Percentiles rank a stretch among this genome's conserved stretches.
Conservation (phyloP, 2,329 filamentous ascomycete species). For the Hypomyces perniciosus region DNA sequence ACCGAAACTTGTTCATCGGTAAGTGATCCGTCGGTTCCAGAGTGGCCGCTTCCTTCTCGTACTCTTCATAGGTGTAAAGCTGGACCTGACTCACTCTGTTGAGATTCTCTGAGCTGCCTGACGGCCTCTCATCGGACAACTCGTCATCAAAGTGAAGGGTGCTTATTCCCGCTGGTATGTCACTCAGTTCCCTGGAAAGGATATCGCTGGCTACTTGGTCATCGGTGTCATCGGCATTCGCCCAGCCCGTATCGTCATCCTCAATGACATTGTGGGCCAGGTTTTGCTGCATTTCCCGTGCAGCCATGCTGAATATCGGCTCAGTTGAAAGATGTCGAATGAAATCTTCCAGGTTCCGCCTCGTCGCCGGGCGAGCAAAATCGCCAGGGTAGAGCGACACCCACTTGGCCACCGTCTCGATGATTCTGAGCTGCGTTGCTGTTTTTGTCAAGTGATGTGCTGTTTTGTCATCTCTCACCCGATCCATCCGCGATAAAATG, state of each 20-base stretch:
- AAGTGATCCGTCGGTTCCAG: conserved; percentile 65
- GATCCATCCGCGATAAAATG: conserved; percentile 71
- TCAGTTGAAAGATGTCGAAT: conserved; percentile 67
- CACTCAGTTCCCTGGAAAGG: conserved; percentile 34
- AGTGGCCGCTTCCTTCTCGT: conserved; percentile 68
- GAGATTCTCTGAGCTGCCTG: conserved; percentile 39
- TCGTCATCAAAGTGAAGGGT: conserved; percentile 45
- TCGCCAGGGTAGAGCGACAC: conserved; percentile 85
- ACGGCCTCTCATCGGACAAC: conserved; percentile 35
- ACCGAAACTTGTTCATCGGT: conserved; percentile 76
- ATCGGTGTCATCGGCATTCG: conserved; percentile 61
- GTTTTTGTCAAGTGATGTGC: conserved; percentile 70
- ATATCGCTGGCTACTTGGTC: conserved; percentile 31
- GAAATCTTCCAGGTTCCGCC: conserved; percentile 67
- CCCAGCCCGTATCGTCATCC: conserved; percentile 92
- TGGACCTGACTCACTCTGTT: conserved; percentile 44
- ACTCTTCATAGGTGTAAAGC: conserved; percentile 67
- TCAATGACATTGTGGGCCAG: conserved; percentile 67
- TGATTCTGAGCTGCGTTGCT: conserved; percentile 73
- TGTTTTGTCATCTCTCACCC: conserved; percentile 58
- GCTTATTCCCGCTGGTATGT: conserved; percentile 37
- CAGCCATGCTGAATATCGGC: conserved; percentile 76
- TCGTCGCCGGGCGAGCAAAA: conserved; percentile 73
- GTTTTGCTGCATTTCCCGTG: conserved; percentile 76
- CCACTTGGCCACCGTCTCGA: conserved; percentile 84